phyloP scores from a whole-genome alignment of 768 basidiomycete species.

The Favolaschia claudopus region DNA sequence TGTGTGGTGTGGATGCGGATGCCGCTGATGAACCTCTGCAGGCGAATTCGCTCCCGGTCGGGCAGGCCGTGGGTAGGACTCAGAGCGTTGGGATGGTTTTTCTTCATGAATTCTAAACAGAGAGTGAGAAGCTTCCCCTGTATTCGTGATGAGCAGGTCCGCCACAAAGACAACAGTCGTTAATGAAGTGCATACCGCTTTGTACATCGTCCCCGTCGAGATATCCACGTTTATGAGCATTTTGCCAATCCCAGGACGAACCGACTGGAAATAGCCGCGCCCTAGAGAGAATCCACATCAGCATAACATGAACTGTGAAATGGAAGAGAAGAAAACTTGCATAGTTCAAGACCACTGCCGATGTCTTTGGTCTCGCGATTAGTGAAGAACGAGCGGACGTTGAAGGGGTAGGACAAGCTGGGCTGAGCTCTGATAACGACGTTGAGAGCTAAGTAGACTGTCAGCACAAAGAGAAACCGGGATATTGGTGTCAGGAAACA shows the following conservation, averaged over 20 bases:
- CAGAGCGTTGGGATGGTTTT: slow-evolving; percentile 47
- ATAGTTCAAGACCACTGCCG: slow-evolving; percentile 58
- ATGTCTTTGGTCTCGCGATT: slow-evolving; percentile 53
- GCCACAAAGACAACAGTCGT: too few relatives aligned
- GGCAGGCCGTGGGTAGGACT: slow-evolving; percentile 44
- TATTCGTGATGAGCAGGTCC: too few relatives aligned
- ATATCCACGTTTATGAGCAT: slow-evolving; percentile 70
- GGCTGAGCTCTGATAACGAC: slow-evolving; percentile 74
- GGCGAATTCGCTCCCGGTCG: slow-evolving; percentile 55
- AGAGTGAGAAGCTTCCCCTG: slow-evolving; percentile 54
- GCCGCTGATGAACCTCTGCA: slow-evolving; percentile 58
- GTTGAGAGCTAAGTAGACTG: slow-evolving; percentile 58
- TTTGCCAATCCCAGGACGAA: slow-evolving; percentile 61
- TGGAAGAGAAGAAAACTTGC: slow-evolving; percentile 22
- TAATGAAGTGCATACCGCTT: too few relatives aligned
- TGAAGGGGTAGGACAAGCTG: slow-evolving; percentile 64
- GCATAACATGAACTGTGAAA: background rate
- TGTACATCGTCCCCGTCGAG: slow-evolving; percentile 75
- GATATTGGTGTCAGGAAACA: slow-evolving; percentile 16
- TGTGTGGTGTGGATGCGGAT: slow-evolving; percentile 40
- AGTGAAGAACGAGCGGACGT: slow-evolving; percentile 68
- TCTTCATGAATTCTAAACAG: slow-evolving; percentile 53
- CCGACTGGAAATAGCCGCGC: slow-evolving; percentile 70
- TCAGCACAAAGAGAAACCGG: slow-evolving; percentile 11
- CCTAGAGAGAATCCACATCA: slow-evolving; percentile 56